Conservation (phyloP, 2,329 filamentous ascomycete species). For the Lecanicillium sp. region DNA sequence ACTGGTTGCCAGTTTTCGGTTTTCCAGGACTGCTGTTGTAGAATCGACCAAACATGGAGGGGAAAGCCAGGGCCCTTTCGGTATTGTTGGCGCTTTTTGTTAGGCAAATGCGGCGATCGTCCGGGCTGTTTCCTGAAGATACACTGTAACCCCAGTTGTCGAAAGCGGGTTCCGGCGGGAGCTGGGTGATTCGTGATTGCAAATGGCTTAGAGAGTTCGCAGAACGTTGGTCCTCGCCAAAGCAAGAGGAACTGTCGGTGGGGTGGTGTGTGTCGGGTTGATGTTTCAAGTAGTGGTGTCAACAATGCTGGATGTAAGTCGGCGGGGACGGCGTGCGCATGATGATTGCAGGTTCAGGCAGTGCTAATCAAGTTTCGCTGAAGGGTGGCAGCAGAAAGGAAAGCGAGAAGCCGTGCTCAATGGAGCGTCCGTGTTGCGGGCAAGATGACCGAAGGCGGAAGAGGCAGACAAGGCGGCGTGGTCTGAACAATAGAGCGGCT, state of each 20-base stretch:
- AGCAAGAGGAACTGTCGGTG: background rate
- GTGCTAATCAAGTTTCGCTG: slow-evolving; percentile 4
- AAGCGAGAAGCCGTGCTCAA: slow-evolving; percentile 5
- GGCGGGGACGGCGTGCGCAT: slow-evolving; percentile 13
- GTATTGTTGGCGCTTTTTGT: too few relatives aligned
- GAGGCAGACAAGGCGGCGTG: too few relatives aligned
- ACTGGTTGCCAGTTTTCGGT: slow-evolving; percentile 11
- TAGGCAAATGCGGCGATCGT: too few relatives aligned
- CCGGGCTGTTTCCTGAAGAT: too few relatives aligned
- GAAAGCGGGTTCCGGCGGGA: too few relatives aligned
- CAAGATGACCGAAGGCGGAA: too few relatives aligned
- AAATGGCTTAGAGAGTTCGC: too few relatives aligned
- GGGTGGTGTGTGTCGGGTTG: slow-evolving; percentile 10
- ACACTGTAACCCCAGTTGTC: too few relatives aligned
- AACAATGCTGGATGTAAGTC: slow-evolving; percentile 17
- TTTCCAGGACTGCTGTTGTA: slow-evolving; percentile 19
- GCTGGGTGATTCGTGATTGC: too few relatives aligned
- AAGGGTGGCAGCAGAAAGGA: slow-evolving; percentile 2
- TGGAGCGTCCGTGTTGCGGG: too few relatives aligned
- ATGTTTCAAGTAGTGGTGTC: slow-evolving; percentile 18
- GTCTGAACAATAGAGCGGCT: too few relatives aligned
- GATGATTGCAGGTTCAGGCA: slow-evolving; percentile 11
- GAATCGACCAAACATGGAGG: slow-evolving; percentile 30
- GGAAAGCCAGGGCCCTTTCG: background rate
- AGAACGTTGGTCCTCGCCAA: background rate